A percentile compares a stretch with the other conserved stretches of the same genome.
phyloP scores from a whole-genome alignment of 2,329 filamentous ascomycete species.

The Fusarium brevicatenulatum region DNA sequence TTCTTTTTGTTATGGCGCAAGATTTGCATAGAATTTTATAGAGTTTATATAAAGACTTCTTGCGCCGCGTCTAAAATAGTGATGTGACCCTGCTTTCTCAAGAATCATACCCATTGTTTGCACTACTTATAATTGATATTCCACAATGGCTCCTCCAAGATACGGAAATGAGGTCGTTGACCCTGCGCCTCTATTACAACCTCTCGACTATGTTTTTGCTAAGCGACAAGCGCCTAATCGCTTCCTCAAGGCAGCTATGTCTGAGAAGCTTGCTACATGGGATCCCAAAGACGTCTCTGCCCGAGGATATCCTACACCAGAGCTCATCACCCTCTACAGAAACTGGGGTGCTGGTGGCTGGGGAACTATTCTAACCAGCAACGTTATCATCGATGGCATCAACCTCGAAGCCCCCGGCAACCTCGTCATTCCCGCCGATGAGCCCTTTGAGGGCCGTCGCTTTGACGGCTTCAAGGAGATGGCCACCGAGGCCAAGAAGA shows the following conservation, averaged over 20 bases:
- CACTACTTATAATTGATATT: not conserved
- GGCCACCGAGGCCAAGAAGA: conserved; percentile 14
- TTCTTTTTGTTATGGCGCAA: not conserved
- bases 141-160: conserved; percentile 16
- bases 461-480: conserved; percentile 30
- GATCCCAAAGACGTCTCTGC: conserved; percentile 25
- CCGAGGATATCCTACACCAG: conserved; percentile 21
- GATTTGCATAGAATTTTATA: not conserved
- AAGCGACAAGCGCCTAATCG: conserved; percentile 23
- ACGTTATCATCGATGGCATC: conserved; percentile 22
- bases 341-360: conserved; percentile 30
- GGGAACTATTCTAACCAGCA: conserved; percentile 25
- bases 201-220: conserved; percentile 24
- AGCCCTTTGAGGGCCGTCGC: conserved; percentile 17
- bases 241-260: conserved; percentile 35
- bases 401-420: conserved; percentile 29
- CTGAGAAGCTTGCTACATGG: conserved; percentile 31
- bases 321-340: conserved; percentile 25
- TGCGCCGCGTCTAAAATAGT: not conserved
- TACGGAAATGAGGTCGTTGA: conserved; percentile 22
- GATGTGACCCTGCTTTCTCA: not conserved
- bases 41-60: not conserved
- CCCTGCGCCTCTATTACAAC: conserved; percentile 20
- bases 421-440: conserved; percentile 6
- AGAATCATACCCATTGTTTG: not conserved